Base-by-base conservation (phyloP, 371 early-diverging fungal species). In the Mortierella sp. region DNA sequence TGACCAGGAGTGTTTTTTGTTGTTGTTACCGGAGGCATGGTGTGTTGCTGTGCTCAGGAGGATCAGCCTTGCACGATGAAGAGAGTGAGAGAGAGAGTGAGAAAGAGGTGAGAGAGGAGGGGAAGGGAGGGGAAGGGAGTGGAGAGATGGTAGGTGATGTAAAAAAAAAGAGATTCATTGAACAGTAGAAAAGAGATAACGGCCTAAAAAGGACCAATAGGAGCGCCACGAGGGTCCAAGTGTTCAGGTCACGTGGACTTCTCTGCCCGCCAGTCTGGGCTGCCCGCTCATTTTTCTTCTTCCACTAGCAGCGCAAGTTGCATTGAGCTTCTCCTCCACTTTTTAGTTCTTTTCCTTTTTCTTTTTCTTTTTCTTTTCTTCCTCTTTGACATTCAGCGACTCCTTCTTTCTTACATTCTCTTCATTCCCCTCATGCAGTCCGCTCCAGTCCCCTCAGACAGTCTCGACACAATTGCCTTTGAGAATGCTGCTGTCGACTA, bases 401-500 rank as follows among this genome's bases (percentile, higher is more conserved):
- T 55, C 70, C 55, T 74, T 57, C 74, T 50, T 55, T 54, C 68
- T 70, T 21, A 50, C 50, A 65, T 73, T 38, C 44, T 26, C 52
- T 42, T 8, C 31, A 31, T 48, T 60, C 63, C 42, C 34, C 63
- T 19, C 63, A 63, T 63, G 63, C 63, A 63, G 34, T 78, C 63
- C 73, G 28, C 10, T 38, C n/a, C 50, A 31, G 60, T 72, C 14
- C 60, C 44, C 9, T 75, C 72, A 45, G 71, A 70, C 70, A 70
- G 75, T 38, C 80, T 82, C n/a, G 80, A 86, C 76, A 86, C 87
- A 0, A 86, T 86, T 45, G 87, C 82, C 54, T 86, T 82, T 71
- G 87, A 86, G 73, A 86, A 86, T 86, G 87, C 87, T 55, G 87
- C 87, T 0, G 87, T 86, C 57, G 87, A 86, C 52, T 76, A 82